phyloP scores from a whole-genome alignment of 768 basidiomycete genomes.

The Pulveroboletus sp. region DNA sequence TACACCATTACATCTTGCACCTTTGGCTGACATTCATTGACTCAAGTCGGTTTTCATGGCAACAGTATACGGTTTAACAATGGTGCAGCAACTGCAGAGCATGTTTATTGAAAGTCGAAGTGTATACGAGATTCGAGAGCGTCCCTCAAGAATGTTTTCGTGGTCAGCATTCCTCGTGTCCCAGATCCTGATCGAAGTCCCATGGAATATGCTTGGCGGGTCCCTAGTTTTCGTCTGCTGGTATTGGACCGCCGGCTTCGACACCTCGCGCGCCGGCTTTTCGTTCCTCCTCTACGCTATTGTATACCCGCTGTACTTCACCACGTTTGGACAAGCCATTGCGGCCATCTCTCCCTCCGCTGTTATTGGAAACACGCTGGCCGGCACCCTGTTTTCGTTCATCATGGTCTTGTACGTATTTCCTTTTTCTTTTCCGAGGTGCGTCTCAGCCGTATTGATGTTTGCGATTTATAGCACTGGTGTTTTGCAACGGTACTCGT shows the following conservation, averaged over 20 bases:
- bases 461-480: slow-evolving; percentile 37
- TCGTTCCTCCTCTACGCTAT: slow-evolving; percentile 38
- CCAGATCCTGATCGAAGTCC: slow-evolving; percentile 46
- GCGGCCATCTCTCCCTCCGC: slow-evolving; percentile 42
- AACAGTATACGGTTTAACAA: slow-evolving; percentile 40
- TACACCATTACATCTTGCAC: not conserved
- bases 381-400: slow-evolving; percentile 38
- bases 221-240: slow-evolving; percentile 47
- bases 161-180: slow-evolving; percentile 60
- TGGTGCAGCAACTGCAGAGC: slow-evolving; percentile 59
- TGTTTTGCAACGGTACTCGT: slow-evolving; percentile 44
- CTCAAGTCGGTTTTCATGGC: slow-evolving; percentile 50
- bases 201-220: slow-evolving; percentile 41
- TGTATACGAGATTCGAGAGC: slow-evolving; percentile 65
- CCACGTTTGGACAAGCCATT: slow-evolving; percentile 40
- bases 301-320: slow-evolving; percentile 42
- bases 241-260: slow-evolving; percentile 47
- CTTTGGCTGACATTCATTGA: not conserved
- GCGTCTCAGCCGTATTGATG: not conserved
- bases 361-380: slow-evolving; percentile 39
- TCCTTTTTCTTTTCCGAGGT: not conserved
- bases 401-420: slow-evolving; percentile 42
- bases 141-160: slow-evolving; percentile 60
- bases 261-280: too few species aligned
- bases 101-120: slow-evolving; percentile 53